Evolutionary conservation across 192 early-diverging fungal species (phyloP).

Genomic region (Piromyces sp.): DNA sequence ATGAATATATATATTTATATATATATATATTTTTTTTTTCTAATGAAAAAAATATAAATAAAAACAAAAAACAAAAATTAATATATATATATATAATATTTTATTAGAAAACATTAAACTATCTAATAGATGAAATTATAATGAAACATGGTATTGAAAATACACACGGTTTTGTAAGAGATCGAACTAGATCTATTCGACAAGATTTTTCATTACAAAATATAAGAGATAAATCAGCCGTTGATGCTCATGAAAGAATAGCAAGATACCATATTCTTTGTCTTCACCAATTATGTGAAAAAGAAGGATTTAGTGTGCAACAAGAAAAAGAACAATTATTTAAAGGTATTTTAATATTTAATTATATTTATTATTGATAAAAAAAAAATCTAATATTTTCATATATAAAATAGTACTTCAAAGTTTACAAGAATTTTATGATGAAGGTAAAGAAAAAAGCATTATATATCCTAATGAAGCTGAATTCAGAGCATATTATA

Average conservation of each 20-base stretch:
- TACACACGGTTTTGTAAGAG: constrained; percentile 66
- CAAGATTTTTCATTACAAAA: constrained; percentile 81
- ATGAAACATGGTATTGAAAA: constrained; percentile 31
- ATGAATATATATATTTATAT: too few species aligned
- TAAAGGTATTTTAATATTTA: constrained; percentile 34
- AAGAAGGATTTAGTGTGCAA: constrained; percentile 48
- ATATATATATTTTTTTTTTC: too few species aligned
- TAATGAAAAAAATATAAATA: constrained; percentile 1
- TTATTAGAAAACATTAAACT: constrained; percentile 35
- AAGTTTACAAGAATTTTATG: constrained; percentile 72
- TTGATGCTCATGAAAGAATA: constrained; percentile 58
- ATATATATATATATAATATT: neutral
- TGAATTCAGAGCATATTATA: constrained; percentile 79
- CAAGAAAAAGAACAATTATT: constrained; percentile 77
- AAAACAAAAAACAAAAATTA: constrained; percentile 4
- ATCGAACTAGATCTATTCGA: constrained; percentile 65
- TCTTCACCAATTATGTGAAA: constrained; percentile 49
- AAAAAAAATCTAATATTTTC: neutral
- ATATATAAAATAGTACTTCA: constrained; percentile 41
- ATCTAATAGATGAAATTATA: constrained; percentile 37
- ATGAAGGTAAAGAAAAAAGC: constrained; percentile 41
- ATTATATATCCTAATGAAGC: constrained; percentile 54
- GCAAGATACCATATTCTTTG: constrained; percentile 74
- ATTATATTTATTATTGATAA: neutral
- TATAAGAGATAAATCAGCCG: constrained; percentile 44